Evolutionary conservation across 1,139 yeast genomes (phyloP).

Genomic region (Saccharomycopsis phalli): DNA sequence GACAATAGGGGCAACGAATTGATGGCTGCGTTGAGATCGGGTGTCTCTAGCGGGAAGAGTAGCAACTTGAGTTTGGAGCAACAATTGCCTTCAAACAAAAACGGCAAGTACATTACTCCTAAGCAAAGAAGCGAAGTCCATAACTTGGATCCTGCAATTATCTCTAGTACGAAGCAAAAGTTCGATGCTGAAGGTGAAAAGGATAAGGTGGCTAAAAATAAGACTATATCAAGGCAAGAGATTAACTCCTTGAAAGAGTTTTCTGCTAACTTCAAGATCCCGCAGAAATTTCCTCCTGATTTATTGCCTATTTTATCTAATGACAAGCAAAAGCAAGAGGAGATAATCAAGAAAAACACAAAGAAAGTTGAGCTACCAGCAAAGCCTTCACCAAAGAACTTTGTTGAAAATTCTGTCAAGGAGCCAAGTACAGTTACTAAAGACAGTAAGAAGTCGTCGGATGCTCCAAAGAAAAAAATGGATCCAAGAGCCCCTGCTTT

Average conservation of each 20-base stretch:
- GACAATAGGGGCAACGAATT: conserved; percentile 55
- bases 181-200: neutral
- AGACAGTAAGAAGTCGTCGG: conserved; percentile 12
- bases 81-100: conserved; percentile 10
- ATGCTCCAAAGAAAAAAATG: conserved; percentile 34
- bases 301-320: conserved; percentile 67
- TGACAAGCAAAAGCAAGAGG: conserved; percentile 57
- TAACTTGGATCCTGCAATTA: conserved; percentile 72
- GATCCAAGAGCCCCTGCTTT: conserved; percentile 52
- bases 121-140: conserved; percentile 55
- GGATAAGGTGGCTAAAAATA: neutral
- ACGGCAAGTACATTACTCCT: conserved; percentile 52
- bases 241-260: conserved; percentile 76
- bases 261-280: conserved; percentile 74
- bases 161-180: conserved; percentile 32
- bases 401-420: conserved; percentile 18
- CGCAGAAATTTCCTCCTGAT: conserved; percentile 66
- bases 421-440: conserved; percentile 24
- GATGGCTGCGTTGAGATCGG: conserved; percentile 47
- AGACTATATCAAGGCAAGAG: conserved; percentile 34
- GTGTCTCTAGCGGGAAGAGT: conserved; percentile 15
- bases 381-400: conserved; percentile 14
- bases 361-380: conserved; percentile 20
- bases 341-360: conserved; percentile 34
- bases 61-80: neutral